Evolutionary conservation across 768 basidiomycete species (phyloP), one percentile per base, ranked within the genome.

Genomic region (Boletus vermiculosoides): DNA sequence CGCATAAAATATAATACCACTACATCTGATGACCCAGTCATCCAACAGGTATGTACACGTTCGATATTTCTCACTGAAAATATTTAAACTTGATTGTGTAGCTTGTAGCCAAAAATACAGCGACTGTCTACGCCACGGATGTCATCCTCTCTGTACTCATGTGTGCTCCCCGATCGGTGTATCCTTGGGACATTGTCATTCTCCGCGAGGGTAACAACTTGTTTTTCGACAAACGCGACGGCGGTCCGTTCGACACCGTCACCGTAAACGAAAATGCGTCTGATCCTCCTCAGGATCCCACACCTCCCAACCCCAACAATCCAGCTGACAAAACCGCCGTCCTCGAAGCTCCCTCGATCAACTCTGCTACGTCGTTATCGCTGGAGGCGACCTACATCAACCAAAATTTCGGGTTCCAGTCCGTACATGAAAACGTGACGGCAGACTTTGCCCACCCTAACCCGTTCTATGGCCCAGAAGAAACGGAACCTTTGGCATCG

Each of bases 331-430:
- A 87, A 64, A 62, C 73, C 4, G 71, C 79, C 1, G 73, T 74
- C 6, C 83, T 83, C 23, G 94, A 95, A 63, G 76, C 80, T 1
- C 88, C 92, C 7, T 84, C 90, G 5, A 94, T 98, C 74, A 99
- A 99, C 76, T 85, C 92, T 6, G 92, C 94, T 1, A 92, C 92
- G 5, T 94, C 92, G 1, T 80, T 99, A 28, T 95, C 96, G 0
- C 82, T 98, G 34, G 97, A 99, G 74, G 97, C 97, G 6, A 98
- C 95, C 28, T 98, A 95, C 75, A 93, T 99, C 79, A 98, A 98
- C 78, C 93, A 96, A 70, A 98, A 98, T 74, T 99, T 98, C 66
- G 87, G 90, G 25, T 97, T 96, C 83, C 97, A 99, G 74, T 88
- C 92, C 44, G 96, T 95, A 44, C 80, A 83, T 53, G 93, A 96